These are phyloP conservation scores for Croton setiger DNA, from an alignment of 441 rosid species.

Conservation along the genomic window DNA sequence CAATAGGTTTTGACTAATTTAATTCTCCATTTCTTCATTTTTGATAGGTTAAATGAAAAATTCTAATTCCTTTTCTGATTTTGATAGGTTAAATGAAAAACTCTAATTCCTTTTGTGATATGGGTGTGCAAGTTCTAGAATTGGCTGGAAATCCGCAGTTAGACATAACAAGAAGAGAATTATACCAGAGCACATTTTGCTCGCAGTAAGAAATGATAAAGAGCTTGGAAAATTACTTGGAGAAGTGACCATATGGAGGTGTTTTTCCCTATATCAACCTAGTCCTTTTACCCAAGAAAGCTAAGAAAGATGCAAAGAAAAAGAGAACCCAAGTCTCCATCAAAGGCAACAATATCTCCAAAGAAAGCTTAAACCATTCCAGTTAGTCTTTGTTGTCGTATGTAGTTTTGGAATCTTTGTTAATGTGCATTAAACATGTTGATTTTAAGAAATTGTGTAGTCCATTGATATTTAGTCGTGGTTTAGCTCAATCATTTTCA, in stretches of 20 bases:
- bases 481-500: too few relatives aligned
- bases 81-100: too few relatives aligned
- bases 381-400: neutral
- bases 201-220: slow-evolving; percentile 17
- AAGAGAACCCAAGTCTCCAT: slow-evolving; percentile 15
- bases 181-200: slow-evolving; percentile 1
- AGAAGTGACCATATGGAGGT: slow-evolving; percentile 20
- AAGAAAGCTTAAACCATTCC: slow-evolving; percentile 9
- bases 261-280: slow-evolving; percentile 20
- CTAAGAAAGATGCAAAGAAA: slow-evolving; percentile 5
- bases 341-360: slow-evolving; percentile 17
- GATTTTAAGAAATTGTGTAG: neutral
- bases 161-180: slow-evolving; percentile 11
- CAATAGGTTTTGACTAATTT: too few relatives aligned
- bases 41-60: too few relatives aligned
- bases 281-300: slow-evolving; percentile 12
- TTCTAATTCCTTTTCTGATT: too few relatives aligned
- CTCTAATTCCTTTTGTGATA: neutral
- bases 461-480: neutral
- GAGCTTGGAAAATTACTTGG: slow-evolving; percentile 16
- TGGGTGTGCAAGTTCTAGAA: neutral
- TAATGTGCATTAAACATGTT: neutral
- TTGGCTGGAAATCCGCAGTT: slow-evolving; percentile 6
- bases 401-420: neutral
- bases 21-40: too few relatives aligned